Base-by-base conservation (phyloP, 441 rosid genomes). In the Croton laevigatus region DNA sequence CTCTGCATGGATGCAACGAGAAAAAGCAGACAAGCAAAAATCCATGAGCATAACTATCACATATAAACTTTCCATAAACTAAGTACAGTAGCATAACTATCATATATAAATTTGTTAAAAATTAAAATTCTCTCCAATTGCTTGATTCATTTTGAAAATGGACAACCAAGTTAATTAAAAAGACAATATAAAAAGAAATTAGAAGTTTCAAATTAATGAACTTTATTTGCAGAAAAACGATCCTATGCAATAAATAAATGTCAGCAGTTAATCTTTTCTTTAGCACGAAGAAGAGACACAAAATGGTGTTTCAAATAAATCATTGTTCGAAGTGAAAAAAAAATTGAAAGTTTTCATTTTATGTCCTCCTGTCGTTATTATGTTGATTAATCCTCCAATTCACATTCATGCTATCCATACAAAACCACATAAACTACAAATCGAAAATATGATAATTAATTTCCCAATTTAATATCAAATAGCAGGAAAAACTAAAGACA, bases 1-100 rank as follows among this genome's bases (percentile, higher is more conserved):
- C 60, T 62, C 75, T 73, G 60, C 67, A 23, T 6, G 13, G 54
- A 54, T 7, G 32, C 53, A 73, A 53, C 36, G 44, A 13, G 49
- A 65, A 67, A 20, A 60, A 55, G 16, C 44, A 34, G n/a, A 67
- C 52, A 59, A 67, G 19, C 58, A 60, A 38, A 62, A 34, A 48
- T 19, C 7, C 65, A 58, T 65, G 46, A 55, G 57, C 32, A 58
- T 46, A 46, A 62, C 1, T 20, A 16, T 52, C 12, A 34, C 42
- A 71, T 4, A 71, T 4, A 49, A 7, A 19, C 11, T 60, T 19
- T 45, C 23, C 12, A 55, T 4, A 17, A 27, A 64, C 57, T 48
- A 53, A 40, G n/a, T n/a, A n/a, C n/a, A n/a, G n/a, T n/a, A 55
- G 57, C 32, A 58, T 46, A 46, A 62, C 1, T 20, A 16, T 52